phyloP scores from a whole-genome alignment of 768 basidiomycete genomes.

The Suillus clintonianus region DNA sequence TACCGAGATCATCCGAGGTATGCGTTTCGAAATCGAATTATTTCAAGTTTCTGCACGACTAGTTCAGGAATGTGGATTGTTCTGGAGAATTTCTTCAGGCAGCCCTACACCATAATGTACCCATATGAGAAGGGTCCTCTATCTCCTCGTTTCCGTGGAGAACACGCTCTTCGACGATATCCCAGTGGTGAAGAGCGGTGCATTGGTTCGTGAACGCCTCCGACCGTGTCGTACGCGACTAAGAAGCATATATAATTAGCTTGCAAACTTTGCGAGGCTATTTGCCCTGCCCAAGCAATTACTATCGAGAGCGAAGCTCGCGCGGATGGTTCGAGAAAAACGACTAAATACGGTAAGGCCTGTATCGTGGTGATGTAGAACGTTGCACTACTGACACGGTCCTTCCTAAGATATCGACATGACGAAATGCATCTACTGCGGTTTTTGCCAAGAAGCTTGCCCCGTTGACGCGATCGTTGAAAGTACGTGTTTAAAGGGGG shows the following conservation, averaged over 20 bases:
- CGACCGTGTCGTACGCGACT: constrained; percentile 7
- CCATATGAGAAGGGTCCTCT: constrained; percentile 98
- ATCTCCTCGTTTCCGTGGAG: constrained; percentile 96
- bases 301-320: constrained; percentile 98
- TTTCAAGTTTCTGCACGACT: constrained; percentile 13
- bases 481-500: constrained; percentile 56
- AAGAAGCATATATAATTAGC: constrained; percentile 47
- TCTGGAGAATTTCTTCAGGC: constrained; percentile 86
- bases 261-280: constrained; percentile 98
- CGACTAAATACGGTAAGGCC: constrained; percentile 89
- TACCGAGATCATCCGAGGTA: constrained; percentile 95
- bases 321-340: constrained; percentile 92
- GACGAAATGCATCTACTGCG: constrained; percentile 99
- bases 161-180: constrained; percentile 95
- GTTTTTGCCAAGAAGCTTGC: constrained; percentile 99
- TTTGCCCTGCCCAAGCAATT: constrained; percentile 98
- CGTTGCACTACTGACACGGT: constrained; percentile 8
- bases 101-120: constrained; percentile 98
- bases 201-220: constrained; percentile 68
- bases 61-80: constrained; percentile 96
- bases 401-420: constrained; percentile 85
- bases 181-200: constrained; percentile 98
- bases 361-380: constrained; percentile 8
- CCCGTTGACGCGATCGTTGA: constrained; percentile 99
- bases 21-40: constrained; percentile 18